phyloP scores from a whole-genome alignment of 2,329 filamentous ascomycete genomes.

The Celoporthe dispersa region DNA sequence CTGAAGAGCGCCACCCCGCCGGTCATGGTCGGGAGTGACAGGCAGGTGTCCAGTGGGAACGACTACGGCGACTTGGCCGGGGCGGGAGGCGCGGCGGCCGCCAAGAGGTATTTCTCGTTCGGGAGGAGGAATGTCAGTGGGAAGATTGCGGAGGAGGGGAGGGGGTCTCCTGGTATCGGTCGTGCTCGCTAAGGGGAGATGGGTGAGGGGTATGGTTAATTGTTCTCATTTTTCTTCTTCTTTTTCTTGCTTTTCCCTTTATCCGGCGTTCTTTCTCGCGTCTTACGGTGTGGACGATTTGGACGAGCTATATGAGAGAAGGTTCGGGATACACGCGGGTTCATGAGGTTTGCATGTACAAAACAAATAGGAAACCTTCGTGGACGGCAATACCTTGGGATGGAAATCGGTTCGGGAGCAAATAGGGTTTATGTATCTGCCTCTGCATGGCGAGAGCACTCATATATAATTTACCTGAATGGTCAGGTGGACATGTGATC shows the following conservation, averaged over 20 bases:
- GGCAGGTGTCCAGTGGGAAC: conserved; percentile 64
- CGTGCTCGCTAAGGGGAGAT: conserved; percentile 7
- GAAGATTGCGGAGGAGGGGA: conserved; percentile 73
- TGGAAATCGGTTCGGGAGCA: neutral
- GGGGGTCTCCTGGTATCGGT: conserved; percentile 13
- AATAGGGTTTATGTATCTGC: neutral
- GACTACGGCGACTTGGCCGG: conserved; percentile 50
- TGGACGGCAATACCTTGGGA: conserved; percentile 12
- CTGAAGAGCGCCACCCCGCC: conserved; percentile 59
- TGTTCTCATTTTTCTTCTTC: neutral
- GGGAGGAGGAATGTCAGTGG: conserved; percentile 70
- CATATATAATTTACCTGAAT: neutral
- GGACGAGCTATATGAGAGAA: neutral
- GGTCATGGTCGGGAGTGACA: conserved; percentile 52
- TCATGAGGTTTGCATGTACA: neutral
- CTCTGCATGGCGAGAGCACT: neutral
- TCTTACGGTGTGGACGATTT: neutral
- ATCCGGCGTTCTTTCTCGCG: neutral
- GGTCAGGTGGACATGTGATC: neutral
- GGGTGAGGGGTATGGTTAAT: neutral
- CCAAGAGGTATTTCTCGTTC: conserved; percentile 38
- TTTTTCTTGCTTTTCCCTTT: too few relatives aligned
- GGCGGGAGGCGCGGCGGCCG: conserved; percentile 23
- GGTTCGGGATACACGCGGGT: neutral
- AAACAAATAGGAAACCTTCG: neutral